phyloP scores from a whole-genome alignment of 306 rosid genomes.

The Ziziphus jujuba region DNA sequence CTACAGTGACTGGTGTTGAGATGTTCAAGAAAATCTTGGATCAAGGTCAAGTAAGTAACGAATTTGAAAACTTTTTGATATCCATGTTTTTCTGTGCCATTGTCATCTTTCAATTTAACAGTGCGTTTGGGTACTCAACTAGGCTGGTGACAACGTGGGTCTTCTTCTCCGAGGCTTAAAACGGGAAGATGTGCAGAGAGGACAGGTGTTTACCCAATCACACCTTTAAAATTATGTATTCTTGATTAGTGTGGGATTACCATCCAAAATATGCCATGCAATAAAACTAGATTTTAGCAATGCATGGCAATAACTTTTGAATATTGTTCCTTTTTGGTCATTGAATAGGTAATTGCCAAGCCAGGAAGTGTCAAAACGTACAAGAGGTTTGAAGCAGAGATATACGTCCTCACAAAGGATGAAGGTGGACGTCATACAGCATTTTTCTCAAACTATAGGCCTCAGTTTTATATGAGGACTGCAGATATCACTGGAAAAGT shows the following conservation, averaged over 20 bases:
- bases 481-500: constrained; percentile 96
- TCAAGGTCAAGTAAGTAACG: constrained; percentile 80
- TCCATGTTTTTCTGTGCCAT: constrained; percentile 7
- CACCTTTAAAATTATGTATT: not conserved
- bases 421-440: constrained; percentile 99
- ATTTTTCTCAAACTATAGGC: constrained; percentile 91
- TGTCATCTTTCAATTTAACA: constrained; percentile 16
- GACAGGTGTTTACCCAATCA: constrained; percentile 64
- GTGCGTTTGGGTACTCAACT: constrained; percentile 28
- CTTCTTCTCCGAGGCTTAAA: constrained; percentile 98
- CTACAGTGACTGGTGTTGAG: constrained; percentile 97
- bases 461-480: constrained; percentile 97
- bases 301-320: not conserved
- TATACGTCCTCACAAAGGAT: constrained; percentile 92
- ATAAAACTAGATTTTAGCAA: not conserved
- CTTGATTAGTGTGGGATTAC: not conserved
- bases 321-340: not conserved
- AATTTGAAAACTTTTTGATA: constrained; percentile 13
- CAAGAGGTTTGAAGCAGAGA: constrained; percentile 95
- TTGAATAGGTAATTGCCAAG: constrained; percentile 83
- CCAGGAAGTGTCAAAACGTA: constrained; percentile 79
- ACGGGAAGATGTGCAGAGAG: constrained; percentile 94
- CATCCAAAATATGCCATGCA: not conserved
- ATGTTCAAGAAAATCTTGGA: constrained; percentile 99
- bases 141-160: constrained; percentile 99